Percentiles rank a stretch among this genome's conserved stretches.
These are phyloP conservation scores for Zasmidium angulare DNA, from an alignment of 2,329 filamentous ascomycete genomes.

Conservation along the genomic window DNA sequence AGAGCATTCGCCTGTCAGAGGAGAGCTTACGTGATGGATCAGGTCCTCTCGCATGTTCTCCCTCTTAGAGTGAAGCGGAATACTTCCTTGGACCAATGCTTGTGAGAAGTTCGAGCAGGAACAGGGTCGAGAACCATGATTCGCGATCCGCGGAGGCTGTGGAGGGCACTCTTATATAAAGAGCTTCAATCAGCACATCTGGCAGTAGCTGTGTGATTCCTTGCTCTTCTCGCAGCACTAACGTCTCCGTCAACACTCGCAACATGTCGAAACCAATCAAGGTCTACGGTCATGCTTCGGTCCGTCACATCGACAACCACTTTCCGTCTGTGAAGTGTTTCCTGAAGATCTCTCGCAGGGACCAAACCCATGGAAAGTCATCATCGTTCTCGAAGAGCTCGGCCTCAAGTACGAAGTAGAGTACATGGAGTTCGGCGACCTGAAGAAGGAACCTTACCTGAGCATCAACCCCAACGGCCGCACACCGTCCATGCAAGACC, in stretches of 20 bases:
- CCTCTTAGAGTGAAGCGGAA: too few species aligned
- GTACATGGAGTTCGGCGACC: conserved; percentile 38
- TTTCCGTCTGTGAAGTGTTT: not conserved
- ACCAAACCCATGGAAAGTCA: conserved; percentile 47
- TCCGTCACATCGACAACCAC: not conserved
- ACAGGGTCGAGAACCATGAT: too few species aligned
- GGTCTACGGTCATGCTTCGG: conserved; percentile 29
- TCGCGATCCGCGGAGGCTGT: too few species aligned
- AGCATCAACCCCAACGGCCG: conserved; percentile 44
- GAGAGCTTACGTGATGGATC: too few species aligned
- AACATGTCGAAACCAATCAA: conserved; percentile 29
- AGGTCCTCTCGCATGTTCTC: too few species aligned
- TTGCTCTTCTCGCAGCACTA: too few species aligned
- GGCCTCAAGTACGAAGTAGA: conserved; percentile 41
- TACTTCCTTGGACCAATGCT: too few species aligned
- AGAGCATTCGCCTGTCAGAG: too few species aligned
- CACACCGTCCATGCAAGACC: conserved; percentile 45
- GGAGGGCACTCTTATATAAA: too few species aligned
- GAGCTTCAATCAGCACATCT: too few species aligned
- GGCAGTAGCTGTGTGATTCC: too few species aligned
- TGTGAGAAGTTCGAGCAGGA: too few species aligned
- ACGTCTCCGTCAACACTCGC: not conserved
- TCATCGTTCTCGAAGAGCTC: conserved; percentile 47
- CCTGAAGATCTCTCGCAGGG: conserved; percentile 18
- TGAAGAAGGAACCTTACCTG: conserved; percentile 43